Conservation (phyloP, 1,284 basidiomycete species). For the Phylloporus gajari region DNA sequence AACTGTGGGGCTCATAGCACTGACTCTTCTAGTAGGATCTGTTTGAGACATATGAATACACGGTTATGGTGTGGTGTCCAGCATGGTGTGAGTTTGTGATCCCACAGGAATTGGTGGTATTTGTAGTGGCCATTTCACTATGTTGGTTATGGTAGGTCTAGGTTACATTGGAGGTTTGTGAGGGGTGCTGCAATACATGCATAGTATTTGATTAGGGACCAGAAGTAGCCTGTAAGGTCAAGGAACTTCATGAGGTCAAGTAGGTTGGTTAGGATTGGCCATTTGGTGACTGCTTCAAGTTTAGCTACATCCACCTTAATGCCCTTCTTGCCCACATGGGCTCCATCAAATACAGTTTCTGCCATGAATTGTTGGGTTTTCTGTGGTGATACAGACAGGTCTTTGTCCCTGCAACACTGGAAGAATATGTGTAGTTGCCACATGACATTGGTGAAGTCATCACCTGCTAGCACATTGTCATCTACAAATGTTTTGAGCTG, state of each 20-base stretch:
- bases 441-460: neutral
- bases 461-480: neutral
- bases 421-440: neutral
- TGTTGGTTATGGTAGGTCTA: neutral
- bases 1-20: neutral
- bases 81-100: neutral
- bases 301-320: neutral
- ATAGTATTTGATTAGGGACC: slow-evolving; percentile 3
- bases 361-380: slow-evolving; percentile 4
- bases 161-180: neutral
- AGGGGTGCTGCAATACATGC: neutral
- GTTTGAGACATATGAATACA: neutral
- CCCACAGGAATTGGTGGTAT: neutral
- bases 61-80: neutral
- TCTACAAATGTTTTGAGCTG: neutral
- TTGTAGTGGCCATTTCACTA: neutral
- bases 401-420: neutral
- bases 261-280: neutral
- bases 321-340: neutral
- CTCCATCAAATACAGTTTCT: neutral
- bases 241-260: neutral
- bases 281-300: neutral
- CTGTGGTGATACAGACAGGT: neutral
- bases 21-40: neutral
- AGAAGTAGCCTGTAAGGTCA: slow-evolving; percentile 2